A percentile compares a stretch with the other conserved stretches of the same genome.
These are phyloP conservation scores for Westerdykella ornata DNA, from an alignment of 2,329 filamentous ascomycete species.

Conservation along the genomic window DNA sequence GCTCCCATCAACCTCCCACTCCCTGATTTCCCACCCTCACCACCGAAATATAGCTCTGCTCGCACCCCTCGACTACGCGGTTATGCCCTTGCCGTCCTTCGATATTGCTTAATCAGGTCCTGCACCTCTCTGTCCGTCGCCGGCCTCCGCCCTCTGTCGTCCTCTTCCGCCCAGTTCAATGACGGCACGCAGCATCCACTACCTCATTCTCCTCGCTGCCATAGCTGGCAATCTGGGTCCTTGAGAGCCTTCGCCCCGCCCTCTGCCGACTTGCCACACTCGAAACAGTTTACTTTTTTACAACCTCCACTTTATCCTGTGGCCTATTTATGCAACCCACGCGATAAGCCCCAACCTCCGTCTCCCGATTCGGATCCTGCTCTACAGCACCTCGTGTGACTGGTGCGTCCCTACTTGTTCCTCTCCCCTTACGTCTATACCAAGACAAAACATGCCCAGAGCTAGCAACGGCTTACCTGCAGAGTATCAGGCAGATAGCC, in stretches of 20 bases:
- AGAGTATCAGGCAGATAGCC: constrained; percentile 21
- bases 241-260: constrained; percentile 12
- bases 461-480: constrained; percentile 28
- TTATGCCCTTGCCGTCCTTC: constrained; percentile 18
- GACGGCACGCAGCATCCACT: constrained; percentile 39
- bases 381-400: constrained; percentile 25
- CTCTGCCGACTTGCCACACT: constrained; percentile 1
- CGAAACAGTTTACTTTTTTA: constrained; percentile 21
- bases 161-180: constrained; percentile 28
- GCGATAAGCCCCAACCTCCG: constrained; percentile 31
- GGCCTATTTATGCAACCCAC: constrained; percentile 25
- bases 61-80: constrained; percentile 1
- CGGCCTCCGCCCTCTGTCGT: constrained; percentile 7
- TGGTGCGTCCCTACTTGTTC: constrained; percentile 17
- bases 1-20: constrained; percentile 15
- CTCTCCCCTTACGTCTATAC: constrained; percentile 9
- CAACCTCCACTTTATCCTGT: constrained; percentile 17
- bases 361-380: constrained; percentile 24
- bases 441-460: neutral
- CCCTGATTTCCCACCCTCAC: constrained; percentile 8
- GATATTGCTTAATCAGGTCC: constrained; percentile 19
- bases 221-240: constrained; percentile 36
- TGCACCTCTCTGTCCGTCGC: constrained; percentile 3
- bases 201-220: constrained; percentile 39
- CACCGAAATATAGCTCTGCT: constrained; percentile 2